Base-by-base conservation (phyloP, 768 basidiomycete species). In the Tricholoma sp. region DNA sequence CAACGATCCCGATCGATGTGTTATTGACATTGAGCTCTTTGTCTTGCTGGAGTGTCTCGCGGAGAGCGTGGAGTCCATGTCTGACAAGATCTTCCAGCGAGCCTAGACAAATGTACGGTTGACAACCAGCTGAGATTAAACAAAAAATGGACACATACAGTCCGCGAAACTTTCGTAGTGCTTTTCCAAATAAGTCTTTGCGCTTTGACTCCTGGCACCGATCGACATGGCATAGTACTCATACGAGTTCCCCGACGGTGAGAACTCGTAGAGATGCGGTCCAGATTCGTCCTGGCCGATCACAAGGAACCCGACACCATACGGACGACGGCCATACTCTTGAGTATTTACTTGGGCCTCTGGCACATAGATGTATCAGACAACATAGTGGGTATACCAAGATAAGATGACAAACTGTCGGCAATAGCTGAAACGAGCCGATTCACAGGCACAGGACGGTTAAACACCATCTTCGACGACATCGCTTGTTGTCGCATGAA, bases 401-500 rank as follows among this genome's bases (percentile, higher is more conserved):
- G 24, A 19, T 31, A 9, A 24, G 0, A 1, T 7, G 29, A 84
- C 93, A 64, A 61, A 96, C 96, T 97, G 68, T 98, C 94, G 24
- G 97, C 94, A 65, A 98, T 94, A 56, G 91, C 79, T 54, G 88
- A 88, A 5, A 98, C 97, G 31, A 98, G 86, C 54, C 96, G 83
- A 68, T 91, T 93, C 0, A 98, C 91, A 53, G 97, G 97, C 50
- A 97, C 84, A 19, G 94, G 91, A 43, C 97, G 85, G 74, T 91
- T 96, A 78, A 94, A 97, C 50, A 91, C 75, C 96, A 99, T 98
- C 63, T 87, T 86, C 11, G 89, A 91, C 31, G 84, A 84, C 88
- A 98, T 94, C 50, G 97, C 96, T 75, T 98, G 93, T 71, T 98
- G 97, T 37, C 97, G 84, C 97, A 99, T 98, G 71, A 96, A 98